These are phyloP conservation scores for Fusarium metavorans DNA, from an alignment of 2,329 filamentous ascomycete genomes.

Conservation along the genomic window DNA sequence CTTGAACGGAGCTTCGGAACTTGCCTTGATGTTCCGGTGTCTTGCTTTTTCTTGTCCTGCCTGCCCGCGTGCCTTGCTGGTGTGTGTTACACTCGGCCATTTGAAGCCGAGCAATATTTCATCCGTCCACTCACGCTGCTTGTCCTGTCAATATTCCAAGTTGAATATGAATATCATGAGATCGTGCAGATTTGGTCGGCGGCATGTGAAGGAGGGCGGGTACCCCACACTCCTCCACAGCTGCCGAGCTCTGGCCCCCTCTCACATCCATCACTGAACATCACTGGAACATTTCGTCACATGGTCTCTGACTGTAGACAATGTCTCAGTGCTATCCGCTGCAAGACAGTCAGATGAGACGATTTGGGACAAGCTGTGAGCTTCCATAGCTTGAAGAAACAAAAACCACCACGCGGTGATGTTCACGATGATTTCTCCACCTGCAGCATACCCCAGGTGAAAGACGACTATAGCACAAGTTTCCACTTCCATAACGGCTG, in stretches of 20 bases:
- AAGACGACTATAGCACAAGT: background rate
- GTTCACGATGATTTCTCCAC: background rate
- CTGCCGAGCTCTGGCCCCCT: background rate
- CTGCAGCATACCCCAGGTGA: conserved; percentile 10
- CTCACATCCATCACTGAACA: background rate
- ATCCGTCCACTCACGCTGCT: conserved; percentile 28
- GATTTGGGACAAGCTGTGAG: background rate
- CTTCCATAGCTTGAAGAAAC: background rate
- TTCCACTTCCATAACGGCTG: conserved; percentile 17
- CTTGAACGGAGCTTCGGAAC: background rate
- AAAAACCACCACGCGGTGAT: background rate
- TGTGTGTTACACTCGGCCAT: conserved; percentile 25
- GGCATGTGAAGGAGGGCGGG: conserved; percentile 8
- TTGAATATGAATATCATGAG: conserved; percentile 7
- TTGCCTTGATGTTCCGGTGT: background rate
- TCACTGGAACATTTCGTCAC: conserved; percentile 1
- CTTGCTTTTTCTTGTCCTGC: background rate
- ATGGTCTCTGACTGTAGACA: background rate
- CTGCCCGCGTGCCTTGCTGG: background rate
- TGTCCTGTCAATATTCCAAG: conserved; percentile 7
- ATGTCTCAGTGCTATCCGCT: background rate
- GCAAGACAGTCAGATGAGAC: conserved; percentile 1
- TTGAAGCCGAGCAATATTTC: conserved; percentile 22
- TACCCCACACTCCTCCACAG: conserved; percentile 3
- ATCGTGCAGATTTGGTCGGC: conserved; percentile 9